phyloP scores from a whole-genome alignment of 192 early-diverging fungal genomes.

The Phlyctochytrium planicorne region DNA sequence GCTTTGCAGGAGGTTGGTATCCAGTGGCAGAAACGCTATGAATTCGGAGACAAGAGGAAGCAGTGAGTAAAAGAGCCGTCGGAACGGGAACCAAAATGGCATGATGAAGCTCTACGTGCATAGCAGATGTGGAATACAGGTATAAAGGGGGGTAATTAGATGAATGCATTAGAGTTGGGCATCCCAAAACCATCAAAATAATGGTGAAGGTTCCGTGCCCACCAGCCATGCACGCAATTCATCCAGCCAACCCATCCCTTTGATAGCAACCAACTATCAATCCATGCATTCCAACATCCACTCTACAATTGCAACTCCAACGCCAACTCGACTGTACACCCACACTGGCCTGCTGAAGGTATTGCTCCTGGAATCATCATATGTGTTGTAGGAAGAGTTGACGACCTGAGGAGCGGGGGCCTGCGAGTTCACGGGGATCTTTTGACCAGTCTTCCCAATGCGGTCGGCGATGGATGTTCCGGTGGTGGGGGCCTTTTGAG shows the following conservation, averaged over 20 bases:
- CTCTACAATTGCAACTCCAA: no score
- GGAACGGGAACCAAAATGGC: not conserved
- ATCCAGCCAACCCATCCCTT: no score
- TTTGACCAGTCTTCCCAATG: slow-evolving; percentile 14
- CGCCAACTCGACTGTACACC: not conserved
- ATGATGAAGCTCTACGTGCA: not conserved
- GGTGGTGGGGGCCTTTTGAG: not conserved
- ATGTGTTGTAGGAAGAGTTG: not conserved
- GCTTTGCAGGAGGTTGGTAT: not conserved
- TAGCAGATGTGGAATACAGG: not conserved
- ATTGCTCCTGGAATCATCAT: not conserved
- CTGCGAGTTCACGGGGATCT: slow-evolving; percentile 14
- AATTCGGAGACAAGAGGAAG: not conserved
- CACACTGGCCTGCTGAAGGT: not conserved
- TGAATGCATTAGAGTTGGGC: not conserved
- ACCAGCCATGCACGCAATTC: no score
- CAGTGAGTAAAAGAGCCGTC: slow-evolving; percentile 12
- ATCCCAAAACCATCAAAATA: not conserved
- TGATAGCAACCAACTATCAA: no score
- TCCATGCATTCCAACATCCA: no score
- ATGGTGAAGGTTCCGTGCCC: no score
- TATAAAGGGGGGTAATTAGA: not conserved
- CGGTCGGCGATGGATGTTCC: slow-evolving; percentile 14
- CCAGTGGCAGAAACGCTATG: not conserved
- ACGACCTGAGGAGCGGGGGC: slow-evolving; percentile 11